phyloP scores from a whole-genome alignment of 169 alveolate genomes.

The Theileria orientalis region DNA sequence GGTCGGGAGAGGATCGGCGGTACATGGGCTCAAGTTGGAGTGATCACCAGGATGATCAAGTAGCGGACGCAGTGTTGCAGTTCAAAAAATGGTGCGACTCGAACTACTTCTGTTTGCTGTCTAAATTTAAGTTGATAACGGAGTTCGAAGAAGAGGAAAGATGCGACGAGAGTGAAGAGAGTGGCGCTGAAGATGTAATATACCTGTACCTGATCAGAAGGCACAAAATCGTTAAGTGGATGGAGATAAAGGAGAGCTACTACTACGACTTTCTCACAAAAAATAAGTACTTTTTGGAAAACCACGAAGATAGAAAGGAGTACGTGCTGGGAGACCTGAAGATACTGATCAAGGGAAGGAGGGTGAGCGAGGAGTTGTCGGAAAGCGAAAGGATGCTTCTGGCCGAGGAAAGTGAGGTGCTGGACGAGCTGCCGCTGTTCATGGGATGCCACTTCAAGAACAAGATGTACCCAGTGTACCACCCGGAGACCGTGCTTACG shows the following conservation, averaged over 20 bases:
- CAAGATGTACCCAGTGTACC: slow-evolving; percentile 29
- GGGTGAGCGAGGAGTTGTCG: neutral
- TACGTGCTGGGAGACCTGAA: neutral
- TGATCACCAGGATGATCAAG: neutral
- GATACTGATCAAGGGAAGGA: neutral
- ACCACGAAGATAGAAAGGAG: neutral
- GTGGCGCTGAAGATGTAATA: neutral
- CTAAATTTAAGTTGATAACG: slow-evolving; percentile 7
- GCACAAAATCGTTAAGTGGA: slow-evolving; percentile 1
- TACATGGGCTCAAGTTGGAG: too few relatives aligned
- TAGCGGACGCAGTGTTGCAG: slow-evolving; percentile 10
- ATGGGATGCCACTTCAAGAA: slow-evolving; percentile 9
- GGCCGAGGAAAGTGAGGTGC: neutral
- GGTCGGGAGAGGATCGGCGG: neutral
- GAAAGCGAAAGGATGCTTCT: neutral
- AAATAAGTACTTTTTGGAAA: neutral
- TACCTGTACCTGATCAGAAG: slow-evolving; percentile 18
- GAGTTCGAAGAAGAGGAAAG: neutral
- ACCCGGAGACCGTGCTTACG: slow-evolving; percentile 33
- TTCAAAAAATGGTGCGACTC: slow-evolving; percentile 26
- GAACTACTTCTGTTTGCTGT: slow-evolving; percentile 14
- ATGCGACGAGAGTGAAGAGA: neutral
- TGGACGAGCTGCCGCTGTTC: slow-evolving; percentile 3
- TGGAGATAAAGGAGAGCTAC: neutral
- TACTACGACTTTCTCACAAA: slow-evolving; percentile 1